These are phyloP conservation scores for Trichoderma endophyticum DNA, from an alignment of 2,329 filamentous ascomycete genomes.

Conservation along the genomic window DNA sequence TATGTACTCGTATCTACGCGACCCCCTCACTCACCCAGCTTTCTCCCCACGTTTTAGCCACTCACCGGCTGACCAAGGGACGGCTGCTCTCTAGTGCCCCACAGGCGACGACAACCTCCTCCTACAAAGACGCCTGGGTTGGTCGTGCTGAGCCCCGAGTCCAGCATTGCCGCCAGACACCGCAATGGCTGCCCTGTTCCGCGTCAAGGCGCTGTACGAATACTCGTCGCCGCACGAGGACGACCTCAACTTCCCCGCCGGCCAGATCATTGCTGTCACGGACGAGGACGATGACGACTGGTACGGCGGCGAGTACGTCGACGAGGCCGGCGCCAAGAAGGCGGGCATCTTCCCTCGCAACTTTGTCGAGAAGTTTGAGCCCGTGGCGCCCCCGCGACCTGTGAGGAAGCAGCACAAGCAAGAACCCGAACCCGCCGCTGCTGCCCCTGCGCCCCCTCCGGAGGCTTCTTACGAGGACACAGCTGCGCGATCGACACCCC, in stretches of 20 bases:
- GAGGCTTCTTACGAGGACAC: constrained; percentile 32
- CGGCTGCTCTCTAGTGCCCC: constrained; percentile 15
- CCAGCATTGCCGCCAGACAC: constrained; percentile 16
- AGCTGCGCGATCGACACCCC: constrained; percentile 35
- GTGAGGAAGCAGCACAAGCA: constrained; percentile 72
- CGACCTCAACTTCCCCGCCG: constrained; percentile 80
- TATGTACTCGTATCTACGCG: not conserved
- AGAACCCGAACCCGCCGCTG: constrained; percentile 35
- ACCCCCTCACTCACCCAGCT: constrained; percentile 7
- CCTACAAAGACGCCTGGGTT: constrained; percentile 17
- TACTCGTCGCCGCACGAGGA: constrained; percentile 92
- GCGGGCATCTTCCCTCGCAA: constrained; percentile 93
- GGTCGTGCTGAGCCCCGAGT: constrained; percentile 4
- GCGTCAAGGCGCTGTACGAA: constrained; percentile 93
- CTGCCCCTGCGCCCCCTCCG: constrained; percentile 32
- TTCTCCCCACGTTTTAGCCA: constrained; percentile 17
- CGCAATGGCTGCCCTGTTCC: constrained; percentile 76
- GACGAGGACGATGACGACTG: constrained; percentile 91
- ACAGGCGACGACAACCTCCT: constrained; percentile 19
- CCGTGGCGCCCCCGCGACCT: constrained; percentile 82
- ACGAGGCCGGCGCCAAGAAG: constrained; percentile 68
- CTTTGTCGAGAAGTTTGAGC: constrained; percentile 96
- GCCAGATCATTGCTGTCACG: constrained; percentile 90
- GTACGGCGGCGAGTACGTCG: constrained; percentile 85
- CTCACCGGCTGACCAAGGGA: constrained; percentile 18